phyloP scores from a whole-genome alignment of 1,284 basidiomycete species.

The Pholiota adiposa region DNA sequence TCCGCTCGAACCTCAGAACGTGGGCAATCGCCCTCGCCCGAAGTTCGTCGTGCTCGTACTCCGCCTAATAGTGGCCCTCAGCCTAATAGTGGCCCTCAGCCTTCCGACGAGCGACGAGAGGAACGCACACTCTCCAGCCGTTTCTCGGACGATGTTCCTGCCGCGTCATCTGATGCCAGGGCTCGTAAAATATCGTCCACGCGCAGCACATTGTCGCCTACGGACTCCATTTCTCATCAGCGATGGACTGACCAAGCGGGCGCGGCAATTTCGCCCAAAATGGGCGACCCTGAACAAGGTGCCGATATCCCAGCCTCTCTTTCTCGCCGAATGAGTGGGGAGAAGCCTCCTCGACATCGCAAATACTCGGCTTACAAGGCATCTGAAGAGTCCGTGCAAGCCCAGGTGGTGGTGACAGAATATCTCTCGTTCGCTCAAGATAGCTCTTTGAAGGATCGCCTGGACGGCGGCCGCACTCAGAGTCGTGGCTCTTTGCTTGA shows the following conservation, averaged over 20 bases:
- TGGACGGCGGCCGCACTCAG: conserved; percentile 14
- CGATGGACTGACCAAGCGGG: conserved; percentile 1
- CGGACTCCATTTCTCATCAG: not conserved
- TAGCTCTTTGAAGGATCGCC: conserved; percentile 1
- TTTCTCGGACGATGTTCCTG: not conserved
- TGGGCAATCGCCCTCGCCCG: conserved; percentile 8
- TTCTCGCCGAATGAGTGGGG: conserved; percentile 20
- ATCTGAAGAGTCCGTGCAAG: not conserved
- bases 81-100: too few relatives aligned
- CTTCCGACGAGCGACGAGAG: not conserved
- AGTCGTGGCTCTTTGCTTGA: conserved; percentile 31
- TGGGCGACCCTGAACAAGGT: not conserved
- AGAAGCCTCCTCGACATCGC: conserved; percentile 19
- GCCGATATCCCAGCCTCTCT: conserved; percentile 7
- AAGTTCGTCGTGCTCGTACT: conserved; percentile 4
- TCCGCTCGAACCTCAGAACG: conserved; percentile 8
- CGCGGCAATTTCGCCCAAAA: not conserved
- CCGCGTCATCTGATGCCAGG: not conserved
- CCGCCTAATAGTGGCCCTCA: not conserved
- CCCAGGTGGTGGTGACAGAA: not conserved
- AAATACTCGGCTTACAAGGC: conserved; percentile 5
- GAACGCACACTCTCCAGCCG: not conserved
- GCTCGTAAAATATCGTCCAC: not conserved
- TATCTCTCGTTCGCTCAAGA: not conserved
- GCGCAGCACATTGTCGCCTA: not conserved